Evolutionary conservation across 2,329 filamentous ascomycete species (phyloP), one percentile per base, ranked within the genome.

Genomic region (Sphaerostilbella broomeana): DNA sequence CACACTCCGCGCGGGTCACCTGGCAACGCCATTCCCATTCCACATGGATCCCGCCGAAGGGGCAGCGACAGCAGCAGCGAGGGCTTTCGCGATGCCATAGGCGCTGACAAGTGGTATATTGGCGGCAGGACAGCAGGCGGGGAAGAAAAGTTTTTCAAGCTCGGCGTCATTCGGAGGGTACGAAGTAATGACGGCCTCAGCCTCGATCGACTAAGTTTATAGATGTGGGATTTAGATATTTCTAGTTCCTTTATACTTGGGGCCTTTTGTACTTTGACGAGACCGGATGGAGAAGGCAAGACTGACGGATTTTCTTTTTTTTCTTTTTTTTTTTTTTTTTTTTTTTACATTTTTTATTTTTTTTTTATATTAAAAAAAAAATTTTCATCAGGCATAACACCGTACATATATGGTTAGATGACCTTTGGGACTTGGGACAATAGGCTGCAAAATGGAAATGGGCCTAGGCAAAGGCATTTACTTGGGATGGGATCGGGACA

Each of bases 131-230:
- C 84, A 19, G 82, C 84, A 1, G 72, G 65, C 2, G 84, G 84
- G n/a, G 84, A 89, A 54, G 84, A 89, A 58, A 76, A 77, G 53
- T 88, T 86, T 64, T 89, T 88, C 61, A 86, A 86, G 64, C 65
- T 89, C 30, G 84, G 83, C 29, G 84, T 89, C 48, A 78, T 89
- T 34, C 75, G 79, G 57, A 67, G 83, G 40, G 78, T 85, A 42
- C 70, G 78, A 54, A 89, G 84, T 58, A 79, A 81, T 39, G 84
- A 88, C 56, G 72, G 84, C 28, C 60, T 88, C 51, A 88, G 84
- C 51, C 62, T 87, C 42, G 84, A 89, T 63, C 73, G 81, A 40
- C 60, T 89, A 59, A 88, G 84, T 55, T 68, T 89, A 63, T 88
- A 67, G 77, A 29, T 20, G 11, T 15, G 17, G 8, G 31, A 8